Percentiles rank a stretch among this genome's conserved stretches.
Conservation (phyloP, 1,284 basidiomycete genomes). For the Porodaedalea pini region DNA sequence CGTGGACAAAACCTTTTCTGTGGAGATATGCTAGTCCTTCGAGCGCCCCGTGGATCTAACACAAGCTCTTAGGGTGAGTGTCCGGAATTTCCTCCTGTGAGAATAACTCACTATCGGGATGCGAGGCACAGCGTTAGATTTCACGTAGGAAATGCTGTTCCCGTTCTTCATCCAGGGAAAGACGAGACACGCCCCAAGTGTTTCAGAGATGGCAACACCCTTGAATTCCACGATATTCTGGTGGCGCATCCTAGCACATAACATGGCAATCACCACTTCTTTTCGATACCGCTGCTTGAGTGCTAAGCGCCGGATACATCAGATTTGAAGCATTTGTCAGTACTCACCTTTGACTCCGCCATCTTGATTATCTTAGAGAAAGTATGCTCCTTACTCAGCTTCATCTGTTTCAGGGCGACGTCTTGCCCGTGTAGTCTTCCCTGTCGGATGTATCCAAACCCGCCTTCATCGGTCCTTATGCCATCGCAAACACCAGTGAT, state of each 20-base stretch:
- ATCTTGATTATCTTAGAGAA: not conserved
- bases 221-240: not conserved
- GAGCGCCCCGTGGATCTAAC: slow-evolving; percentile 3
- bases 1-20: slow-evolving; percentile 2
- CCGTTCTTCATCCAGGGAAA: slow-evolving; percentile 17
- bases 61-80: not conserved
- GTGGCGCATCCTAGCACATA: not conserved
- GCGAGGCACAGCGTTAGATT: not conserved
- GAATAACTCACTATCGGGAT: not conserved
- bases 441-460: not conserved
- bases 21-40: slow-evolving; percentile 7
- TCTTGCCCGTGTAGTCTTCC: not conserved
- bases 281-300: not conserved
- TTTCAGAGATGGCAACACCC: not conserved
- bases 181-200: slow-evolving; percentile 5
- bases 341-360: not conserved
- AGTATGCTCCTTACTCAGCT: not conserved
- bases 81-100: not conserved
- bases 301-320: not conserved
- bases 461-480: not conserved
- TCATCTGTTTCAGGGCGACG: not conserved
- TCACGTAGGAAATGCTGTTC: not conserved
- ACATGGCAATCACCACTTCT: slow-evolving; percentile 4
- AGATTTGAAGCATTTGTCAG: not conserved
- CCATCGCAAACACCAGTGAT: not conserved